Conservation (phyloP, 441 rosid genomes). For the Croton setiger region DNA sequence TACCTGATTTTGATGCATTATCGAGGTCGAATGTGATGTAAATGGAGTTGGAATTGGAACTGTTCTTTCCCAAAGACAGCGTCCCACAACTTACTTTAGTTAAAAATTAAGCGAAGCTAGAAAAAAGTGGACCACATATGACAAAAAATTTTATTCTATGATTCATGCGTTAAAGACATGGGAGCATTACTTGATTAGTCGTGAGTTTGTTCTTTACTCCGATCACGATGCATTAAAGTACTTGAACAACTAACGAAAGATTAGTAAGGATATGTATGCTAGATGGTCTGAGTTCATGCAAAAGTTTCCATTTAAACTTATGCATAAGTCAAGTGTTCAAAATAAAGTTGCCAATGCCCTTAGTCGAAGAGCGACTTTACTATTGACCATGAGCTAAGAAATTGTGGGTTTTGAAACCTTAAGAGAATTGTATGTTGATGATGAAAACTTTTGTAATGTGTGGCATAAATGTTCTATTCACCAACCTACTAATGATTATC, state of each 20-base stretch:
- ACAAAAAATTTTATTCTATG: not conserved
- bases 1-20: not conserved
- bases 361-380: not conserved
- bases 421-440: not conserved
- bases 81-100: no score
- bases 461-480: not conserved
- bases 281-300: not conserved
- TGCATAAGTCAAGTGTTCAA: not conserved
- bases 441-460: not conserved
- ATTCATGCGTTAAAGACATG: not conserved
- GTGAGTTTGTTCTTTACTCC: no score
- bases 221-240: conserved; percentile 10
- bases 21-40: not conserved
- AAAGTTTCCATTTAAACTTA: not conserved
- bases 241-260: conserved; percentile 1
- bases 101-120: no score
- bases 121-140: not conserved
- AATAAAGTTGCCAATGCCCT: not conserved
- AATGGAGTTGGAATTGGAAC: no score
- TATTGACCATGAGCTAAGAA: not conserved
- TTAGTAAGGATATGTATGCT: conserved; percentile 10
- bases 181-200: conserved; percentile 11
- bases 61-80: no score
- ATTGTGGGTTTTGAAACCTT: not conserved
- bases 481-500: not conserved